Evolutionary conservation across 768 basidiomycete species (phyloP).

Genomic region (Rhodotorula graminis): DNA sequence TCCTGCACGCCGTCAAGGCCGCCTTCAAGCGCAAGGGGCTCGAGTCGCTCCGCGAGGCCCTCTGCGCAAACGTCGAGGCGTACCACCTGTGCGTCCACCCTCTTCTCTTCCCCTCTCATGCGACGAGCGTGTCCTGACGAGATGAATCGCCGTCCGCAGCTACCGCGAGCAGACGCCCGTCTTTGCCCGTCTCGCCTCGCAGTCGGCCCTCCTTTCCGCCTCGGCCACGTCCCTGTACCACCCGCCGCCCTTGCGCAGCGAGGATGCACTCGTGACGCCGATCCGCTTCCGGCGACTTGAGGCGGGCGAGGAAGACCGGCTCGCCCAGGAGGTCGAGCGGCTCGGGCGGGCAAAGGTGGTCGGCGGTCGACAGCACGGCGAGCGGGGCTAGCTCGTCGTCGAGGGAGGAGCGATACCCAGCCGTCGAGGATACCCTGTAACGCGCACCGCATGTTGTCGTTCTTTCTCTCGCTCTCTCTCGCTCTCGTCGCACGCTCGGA

Average conservation of each 20-base stretch:
- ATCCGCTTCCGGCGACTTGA: constrained; percentile 12
- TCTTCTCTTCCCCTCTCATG: neutral
- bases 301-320: constrained; percentile 5
- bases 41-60: constrained; percentile 21
- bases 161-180: constrained; percentile 27
- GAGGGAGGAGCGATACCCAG: neutral
- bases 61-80: constrained; percentile 28
- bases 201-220: constrained; percentile 23
- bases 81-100: constrained; percentile 17
- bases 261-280: neutral
- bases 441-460: too few relatives aligned
- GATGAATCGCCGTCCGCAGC: neutral
- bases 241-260: neutral
- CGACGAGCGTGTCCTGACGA: neutral
- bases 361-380: neutral
- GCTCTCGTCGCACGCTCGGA: too few relatives aligned
- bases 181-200: constrained; percentile 32
- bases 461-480: too few relatives aligned
- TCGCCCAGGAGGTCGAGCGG: constrained; percentile 5
- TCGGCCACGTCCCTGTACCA: constrained; percentile 11
- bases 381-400: too few relatives aligned
- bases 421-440: too few relatives aligned
- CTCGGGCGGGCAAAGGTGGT: constrained; percentile 4
- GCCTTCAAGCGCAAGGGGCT: constrained; percentile 25
- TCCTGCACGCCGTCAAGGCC: constrained; percentile 29